Evolutionary conservation across 768 basidiomycete genomes (phyloP).

Genomic region (Calocera cornea): DNA sequence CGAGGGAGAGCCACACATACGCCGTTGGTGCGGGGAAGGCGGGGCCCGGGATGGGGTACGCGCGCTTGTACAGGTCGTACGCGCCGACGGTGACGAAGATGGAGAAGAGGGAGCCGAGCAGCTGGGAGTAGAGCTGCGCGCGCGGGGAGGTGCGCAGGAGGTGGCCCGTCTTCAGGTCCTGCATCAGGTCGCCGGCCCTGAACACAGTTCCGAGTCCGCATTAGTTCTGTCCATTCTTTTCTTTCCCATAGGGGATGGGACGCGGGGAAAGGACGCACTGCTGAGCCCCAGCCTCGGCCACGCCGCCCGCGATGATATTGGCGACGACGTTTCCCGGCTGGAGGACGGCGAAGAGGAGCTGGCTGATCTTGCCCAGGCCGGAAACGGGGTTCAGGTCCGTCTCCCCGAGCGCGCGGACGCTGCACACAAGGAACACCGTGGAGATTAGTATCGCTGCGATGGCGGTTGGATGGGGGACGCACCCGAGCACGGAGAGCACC

Average conservation of each 20-base stretch:
- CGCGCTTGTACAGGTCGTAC: constrained; percentile 72
- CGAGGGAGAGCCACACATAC: constrained; percentile 79
- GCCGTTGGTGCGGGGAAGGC: constrained; percentile 94
- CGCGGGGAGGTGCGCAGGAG: constrained; percentile 81
- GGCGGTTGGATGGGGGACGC: constrained; percentile 21
- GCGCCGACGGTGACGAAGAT: constrained; percentile 82
- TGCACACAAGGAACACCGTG: constrained; percentile 23
- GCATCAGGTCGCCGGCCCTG: constrained; percentile 95
- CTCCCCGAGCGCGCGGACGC: constrained; percentile 87
- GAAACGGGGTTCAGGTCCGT: constrained; percentile 89
- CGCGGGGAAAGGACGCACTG: constrained; percentile 39
- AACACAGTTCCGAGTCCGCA: too few relatives aligned
- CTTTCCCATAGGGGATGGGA: not conserved
- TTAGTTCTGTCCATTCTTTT: too few relatives aligned
- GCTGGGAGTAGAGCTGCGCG: constrained; percentile 86
- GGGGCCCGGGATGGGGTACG: constrained; percentile 81
- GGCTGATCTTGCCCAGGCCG: constrained; percentile 88
- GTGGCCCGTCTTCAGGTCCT: constrained; percentile 94
- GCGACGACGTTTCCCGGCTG: constrained; percentile 95
- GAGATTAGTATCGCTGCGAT: too few relatives aligned
- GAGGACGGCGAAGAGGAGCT: constrained; percentile 85
- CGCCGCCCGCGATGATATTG: constrained; percentile 91
- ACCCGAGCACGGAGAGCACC: constrained; percentile 80
- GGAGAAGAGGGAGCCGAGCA: constrained; percentile 78
- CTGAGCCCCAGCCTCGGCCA: constrained; percentile 90